Evolutionary conservation across 805 yeast species (phyloP).

Genomic region (Candida golubevii): DNA sequence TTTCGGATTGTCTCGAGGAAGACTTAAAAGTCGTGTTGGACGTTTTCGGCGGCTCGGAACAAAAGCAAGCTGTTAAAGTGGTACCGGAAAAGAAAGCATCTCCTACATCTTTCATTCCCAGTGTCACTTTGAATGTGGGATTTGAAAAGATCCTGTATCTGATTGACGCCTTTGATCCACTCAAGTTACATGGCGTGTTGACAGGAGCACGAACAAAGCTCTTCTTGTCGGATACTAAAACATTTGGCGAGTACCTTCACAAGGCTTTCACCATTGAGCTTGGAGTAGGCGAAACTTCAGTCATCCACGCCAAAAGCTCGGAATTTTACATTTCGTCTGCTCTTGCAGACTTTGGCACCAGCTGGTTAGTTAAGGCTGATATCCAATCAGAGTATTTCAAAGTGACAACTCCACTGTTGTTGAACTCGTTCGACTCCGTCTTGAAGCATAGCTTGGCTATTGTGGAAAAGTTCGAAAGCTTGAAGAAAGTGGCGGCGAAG

Average conservation of each 20-base stretch:
- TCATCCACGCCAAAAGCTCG: conserved; percentile 26
- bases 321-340: conserved; percentile 19
- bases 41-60: background rate
- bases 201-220: conserved; percentile 3
- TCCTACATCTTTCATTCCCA: conserved; percentile 1
- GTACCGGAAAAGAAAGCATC: background rate
- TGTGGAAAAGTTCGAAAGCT: conserved; percentile 4
- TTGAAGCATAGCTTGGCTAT: conserved; percentile 7
- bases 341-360: conserved; percentile 8
- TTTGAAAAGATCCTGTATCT: background rate
- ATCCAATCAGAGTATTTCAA: conserved; percentile 30
- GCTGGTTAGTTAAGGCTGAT: conserved; percentile 14
- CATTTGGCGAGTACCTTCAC: conserved; percentile 4
- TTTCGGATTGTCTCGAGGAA: conserved; percentile 1
- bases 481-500: conserved; percentile 3
- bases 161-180: conserved; percentile 10
- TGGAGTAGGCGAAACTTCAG: conserved; percentile 10
- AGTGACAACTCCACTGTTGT: conserved; percentile 23
- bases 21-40: background rate
- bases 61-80: too few relatives aligned
- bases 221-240: background rate
- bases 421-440: conserved; percentile 17
- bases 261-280: conserved; percentile 16
- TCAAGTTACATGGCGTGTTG: conserved; percentile 5
- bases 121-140: conserved; percentile 1